Evolutionary conservation across 2,329 filamentous ascomycete species (phyloP).

Genomic region (Colletotrichum limetticola): DNA sequence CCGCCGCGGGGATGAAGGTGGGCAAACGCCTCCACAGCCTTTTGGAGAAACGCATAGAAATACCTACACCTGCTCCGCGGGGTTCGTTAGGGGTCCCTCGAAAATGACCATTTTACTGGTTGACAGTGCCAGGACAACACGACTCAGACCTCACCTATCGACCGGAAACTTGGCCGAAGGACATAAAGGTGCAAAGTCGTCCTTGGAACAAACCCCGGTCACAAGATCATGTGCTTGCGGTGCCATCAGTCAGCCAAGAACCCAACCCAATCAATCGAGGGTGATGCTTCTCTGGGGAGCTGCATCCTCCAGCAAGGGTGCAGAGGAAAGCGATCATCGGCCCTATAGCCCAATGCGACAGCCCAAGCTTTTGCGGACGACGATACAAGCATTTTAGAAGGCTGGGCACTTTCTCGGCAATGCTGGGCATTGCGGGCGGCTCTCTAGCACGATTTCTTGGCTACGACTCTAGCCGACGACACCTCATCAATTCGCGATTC

Average conservation of each 20-base stretch:
- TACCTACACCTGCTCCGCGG: background rate
- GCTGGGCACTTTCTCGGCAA: constrained; percentile 26
- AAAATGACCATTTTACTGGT: constrained; percentile 5
- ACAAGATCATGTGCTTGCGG: background rate
- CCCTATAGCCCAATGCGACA: background rate
- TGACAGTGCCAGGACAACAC: background rate
- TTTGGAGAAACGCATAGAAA: background rate
- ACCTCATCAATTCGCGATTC: background rate
- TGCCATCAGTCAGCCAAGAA: background rate
- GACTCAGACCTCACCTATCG: constrained; percentile 13
- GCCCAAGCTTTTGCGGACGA: constrained; percentile 21
- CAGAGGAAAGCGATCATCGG: background rate
- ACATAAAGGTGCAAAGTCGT: background rate
- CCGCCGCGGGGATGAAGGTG: background rate
- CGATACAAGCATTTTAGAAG: constrained; percentile 23
- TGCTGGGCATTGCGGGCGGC: constrained; percentile 19
- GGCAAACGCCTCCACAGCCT: background rate
- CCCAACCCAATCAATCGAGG: background rate
- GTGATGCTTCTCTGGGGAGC: background rate
- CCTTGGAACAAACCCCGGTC: background rate
- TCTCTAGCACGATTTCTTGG: background rate
- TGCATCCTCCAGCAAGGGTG: background rate
- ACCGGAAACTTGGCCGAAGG: constrained; percentile 2
- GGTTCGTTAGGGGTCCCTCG: background rate
- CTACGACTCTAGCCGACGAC: constrained; percentile 3